Evolutionary conservation across 176 grass and related monocot species (phyloP).

Genomic region (Raddia distichophylla): DNA sequence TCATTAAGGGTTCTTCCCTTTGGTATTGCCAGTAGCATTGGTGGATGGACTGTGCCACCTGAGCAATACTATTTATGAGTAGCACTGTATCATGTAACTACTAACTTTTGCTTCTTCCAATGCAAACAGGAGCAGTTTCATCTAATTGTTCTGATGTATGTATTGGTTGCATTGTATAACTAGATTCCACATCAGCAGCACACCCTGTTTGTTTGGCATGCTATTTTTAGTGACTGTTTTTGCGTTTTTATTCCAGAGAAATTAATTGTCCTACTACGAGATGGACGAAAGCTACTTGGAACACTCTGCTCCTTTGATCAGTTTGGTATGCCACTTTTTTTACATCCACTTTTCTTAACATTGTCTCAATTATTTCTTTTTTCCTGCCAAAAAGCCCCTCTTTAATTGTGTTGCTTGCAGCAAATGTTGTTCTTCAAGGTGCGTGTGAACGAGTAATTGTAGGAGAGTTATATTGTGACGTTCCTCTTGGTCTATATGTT

Average conservation of each 20-base stretch:
- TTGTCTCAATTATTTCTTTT: background rate
- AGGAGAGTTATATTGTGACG: conserved; percentile 88
- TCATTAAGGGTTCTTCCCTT: background rate
- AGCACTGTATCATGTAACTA: background rate
- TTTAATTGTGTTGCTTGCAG: conserved; percentile 50
- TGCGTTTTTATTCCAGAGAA: conserved; percentile 60
- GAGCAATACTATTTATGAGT: background rate
- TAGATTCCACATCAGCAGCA: background rate
- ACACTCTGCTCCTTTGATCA: conserved; percentile 98
- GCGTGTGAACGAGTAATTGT: conserved; percentile 97
- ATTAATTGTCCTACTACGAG: conserved; percentile 91
- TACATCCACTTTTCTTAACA: background rate
- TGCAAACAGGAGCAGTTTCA: background rate
- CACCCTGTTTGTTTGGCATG: background rate
- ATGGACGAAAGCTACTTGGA: conserved; percentile 91
- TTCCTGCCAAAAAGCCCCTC: conserved; percentile 11
- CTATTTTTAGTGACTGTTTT: conserved; percentile 4
- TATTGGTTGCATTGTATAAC: background rate
- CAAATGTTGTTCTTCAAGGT: conserved; percentile 96
- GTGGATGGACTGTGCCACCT: background rate
- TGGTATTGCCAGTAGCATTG: background rate
- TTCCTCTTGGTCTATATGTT: conserved; percentile 91
- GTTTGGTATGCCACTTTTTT: conserved; percentile 62
- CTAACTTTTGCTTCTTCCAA: conserved; percentile 10
- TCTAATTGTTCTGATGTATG: background rate